These are phyloP conservation scores for Neobulgaria alba DNA, from an alignment of 2,329 filamentous ascomycete genomes.

Conservation along the genomic window DNA sequence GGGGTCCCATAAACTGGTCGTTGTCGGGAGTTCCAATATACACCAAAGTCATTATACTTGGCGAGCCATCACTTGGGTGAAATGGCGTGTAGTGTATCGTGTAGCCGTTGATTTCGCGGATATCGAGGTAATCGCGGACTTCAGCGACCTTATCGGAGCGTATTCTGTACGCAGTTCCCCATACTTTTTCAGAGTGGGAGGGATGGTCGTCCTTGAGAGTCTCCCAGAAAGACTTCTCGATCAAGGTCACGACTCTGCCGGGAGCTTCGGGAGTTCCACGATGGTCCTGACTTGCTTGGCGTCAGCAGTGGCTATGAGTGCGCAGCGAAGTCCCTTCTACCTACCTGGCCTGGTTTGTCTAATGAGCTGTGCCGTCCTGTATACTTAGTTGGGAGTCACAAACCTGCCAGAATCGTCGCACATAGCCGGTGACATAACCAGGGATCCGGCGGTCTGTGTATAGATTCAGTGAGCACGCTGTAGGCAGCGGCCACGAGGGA, in stretches of 20 bases:
- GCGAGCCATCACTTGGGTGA: constrained; percentile 41
- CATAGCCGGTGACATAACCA: constrained; percentile 88
- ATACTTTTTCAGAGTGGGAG: constrained; percentile 59
- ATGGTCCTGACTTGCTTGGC: constrained; percentile 69
- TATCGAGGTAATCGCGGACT: constrained; percentile 85
- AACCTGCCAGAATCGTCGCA: constrained; percentile 97
- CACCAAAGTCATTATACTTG: constrained; percentile 53
- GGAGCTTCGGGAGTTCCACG: constrained; percentile 82
- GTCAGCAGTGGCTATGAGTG: constrained; percentile 9
- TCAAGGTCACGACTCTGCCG: constrained; percentile 87
- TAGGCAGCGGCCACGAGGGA: neutral
- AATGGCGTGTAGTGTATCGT: constrained; percentile 87
- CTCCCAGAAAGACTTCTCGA: constrained; percentile 76
- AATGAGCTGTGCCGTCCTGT: constrained; percentile 10
- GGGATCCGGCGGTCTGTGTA: constrained; percentile 68
- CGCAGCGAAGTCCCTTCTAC: constrained; percentile 8
- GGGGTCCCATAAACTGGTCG: constrained; percentile 80
- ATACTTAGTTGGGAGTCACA: constrained; percentile 28
- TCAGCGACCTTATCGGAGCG: constrained; percentile 61
- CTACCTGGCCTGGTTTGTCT: constrained; percentile 28
- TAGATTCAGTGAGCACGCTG: neutral
- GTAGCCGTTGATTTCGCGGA: constrained; percentile 96
- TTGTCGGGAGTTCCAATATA: constrained; percentile 95
- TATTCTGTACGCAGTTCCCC: constrained; percentile 91
- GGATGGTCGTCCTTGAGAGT: constrained; percentile 60